phyloP scores from a whole-genome alignment of 257 asterid species.

The Hygrophila difformis region DNA sequence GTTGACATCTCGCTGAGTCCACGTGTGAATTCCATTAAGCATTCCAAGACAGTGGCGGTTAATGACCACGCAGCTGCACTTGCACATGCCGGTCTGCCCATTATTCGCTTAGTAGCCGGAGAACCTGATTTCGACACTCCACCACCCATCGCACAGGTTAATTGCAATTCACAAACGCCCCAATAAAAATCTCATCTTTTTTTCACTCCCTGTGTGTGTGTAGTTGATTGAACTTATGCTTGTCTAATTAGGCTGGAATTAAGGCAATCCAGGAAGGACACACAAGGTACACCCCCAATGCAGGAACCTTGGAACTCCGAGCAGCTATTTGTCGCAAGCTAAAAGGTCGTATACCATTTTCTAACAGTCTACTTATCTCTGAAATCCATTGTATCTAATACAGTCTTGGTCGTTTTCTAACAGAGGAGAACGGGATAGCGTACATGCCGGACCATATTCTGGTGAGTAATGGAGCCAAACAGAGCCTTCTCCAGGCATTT shows the following conservation, averaged over 20 bases:
- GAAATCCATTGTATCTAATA: too few species aligned
- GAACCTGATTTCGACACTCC: constrained; percentile 99
- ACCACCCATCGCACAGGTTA: constrained; percentile 72
- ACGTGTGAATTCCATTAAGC: constrained; percentile 82
- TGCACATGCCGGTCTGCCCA: constrained; percentile 90
- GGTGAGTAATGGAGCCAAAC: constrained; percentile 97
- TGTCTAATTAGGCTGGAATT: constrained; percentile 61
- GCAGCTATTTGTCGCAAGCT: constrained; percentile 82
- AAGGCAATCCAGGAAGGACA: constrained; percentile 83
- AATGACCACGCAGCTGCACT: constrained; percentile 95
- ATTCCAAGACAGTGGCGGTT: constrained; percentile 84
- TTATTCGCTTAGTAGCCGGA: constrained; percentile 88
- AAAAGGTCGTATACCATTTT: constrained; percentile 48
- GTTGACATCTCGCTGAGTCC: constrained; percentile 78
- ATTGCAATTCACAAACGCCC: too few species aligned
- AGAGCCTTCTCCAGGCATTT: constrained; percentile 81
- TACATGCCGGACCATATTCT: constrained; percentile 77
- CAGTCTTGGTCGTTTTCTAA: not conserved
- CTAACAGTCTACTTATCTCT: too few species aligned
- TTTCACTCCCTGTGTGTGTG: not conserved
- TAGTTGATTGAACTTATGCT: not conserved
- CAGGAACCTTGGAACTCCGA: constrained; percentile 84
- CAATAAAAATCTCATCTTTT: not conserved
- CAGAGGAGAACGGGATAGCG: constrained; percentile 85
- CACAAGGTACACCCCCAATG: constrained; percentile 90